Base-by-base conservation (phyloP, 306 rosid genomes). In the Dalbergia cultrata region DNA sequence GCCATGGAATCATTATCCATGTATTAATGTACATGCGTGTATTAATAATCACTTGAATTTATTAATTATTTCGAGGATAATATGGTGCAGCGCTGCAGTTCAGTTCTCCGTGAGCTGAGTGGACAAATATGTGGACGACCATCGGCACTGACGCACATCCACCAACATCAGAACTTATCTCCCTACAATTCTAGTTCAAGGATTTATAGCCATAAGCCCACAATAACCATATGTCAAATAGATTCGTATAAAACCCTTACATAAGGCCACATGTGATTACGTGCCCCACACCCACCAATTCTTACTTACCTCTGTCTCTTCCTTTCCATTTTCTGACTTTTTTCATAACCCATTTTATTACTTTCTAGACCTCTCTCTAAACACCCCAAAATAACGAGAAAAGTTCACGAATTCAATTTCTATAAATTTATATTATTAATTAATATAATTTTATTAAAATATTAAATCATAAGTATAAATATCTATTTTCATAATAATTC, bases 231-330 rank as follows among this genome's bases (percentile, higher is more conserved):
- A 17, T 37, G 37, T 56, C 50, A 17, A 13, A 7, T 37, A 37
- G 9, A 43, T 43, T 43, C 11, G 12, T 9, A 43, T 12, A 56
- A 53, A 14, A 60, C 16, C 7, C 31, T 7, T 43, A 43, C 62
- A 62, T 33, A 19, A 5, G 5, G 13, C 61, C 70, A 75, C 72
- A 39, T 75, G 49, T 75, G 33, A n/a, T 61, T 45, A 4, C 16
- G 3, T 10, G 47, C 47, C 7, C 11, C 47, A 7, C 14, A 31
- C 45, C 61, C 52, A 39, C 33, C 26, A n/a, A 5, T 35, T 72
- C 66, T 17, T 35, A 72, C 7, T 35, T 72, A 2, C 54, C 71
- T 56, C 77, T 16, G 35, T 60, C 57, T 67, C 19, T 6, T 21
- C 6, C 73, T 19, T 45, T 44, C 17, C 47, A 43, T 6, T 17